Evolutionary conservation across 768 basidiomycete species (phyloP), one percentile per base, ranked within the genome.

Genomic region (Russula olivacea): DNA sequence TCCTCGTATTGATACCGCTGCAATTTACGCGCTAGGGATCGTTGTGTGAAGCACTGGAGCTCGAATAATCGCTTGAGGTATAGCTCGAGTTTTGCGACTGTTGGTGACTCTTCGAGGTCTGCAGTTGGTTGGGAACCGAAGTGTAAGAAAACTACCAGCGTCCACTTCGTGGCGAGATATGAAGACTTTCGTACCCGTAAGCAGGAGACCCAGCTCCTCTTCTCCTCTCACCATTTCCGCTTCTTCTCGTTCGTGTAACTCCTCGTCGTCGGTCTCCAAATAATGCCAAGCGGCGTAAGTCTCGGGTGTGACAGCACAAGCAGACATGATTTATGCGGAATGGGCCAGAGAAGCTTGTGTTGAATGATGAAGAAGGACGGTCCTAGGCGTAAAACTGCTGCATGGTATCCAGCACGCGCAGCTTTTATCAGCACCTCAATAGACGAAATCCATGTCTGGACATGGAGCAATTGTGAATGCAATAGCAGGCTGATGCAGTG

Each of bases 101-200:
- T 63, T 17, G 49, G 55, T 5, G 61, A 58, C 23, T 28, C 28
- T 38, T 57, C 9, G 17, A 63, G 8, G 0, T 58, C 61, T 58
- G 23, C 11, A 25, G 11, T 49, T 36, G 36, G 12, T 49, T 1
- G 25, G n/a, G 17, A 14, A 9, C 23, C 12, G 11, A 15, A 2
- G 10, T 12, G 23, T 51, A 3, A 57, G 23, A 34, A 30, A 1
- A 0, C 19, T 3, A 7, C 15, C 2, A 10, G 11, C 34, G 34
- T 41, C 40, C 5, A 41, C 34, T n/a, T 23, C 28, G 28, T 12
- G 15, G 23, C 8, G 12, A 36, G 10, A 36, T 36, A 12, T 4
- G 36, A 36, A 36, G 36, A 12, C 36, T 36, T 32, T 50, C 55
- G 30, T 30, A 63, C 61, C 61, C 4, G 19, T 17, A 17, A 14